Evolutionary conservation across 2,329 filamentous ascomycete genomes (phyloP).

Genomic region (Aureobasidium subglaciale): DNA sequence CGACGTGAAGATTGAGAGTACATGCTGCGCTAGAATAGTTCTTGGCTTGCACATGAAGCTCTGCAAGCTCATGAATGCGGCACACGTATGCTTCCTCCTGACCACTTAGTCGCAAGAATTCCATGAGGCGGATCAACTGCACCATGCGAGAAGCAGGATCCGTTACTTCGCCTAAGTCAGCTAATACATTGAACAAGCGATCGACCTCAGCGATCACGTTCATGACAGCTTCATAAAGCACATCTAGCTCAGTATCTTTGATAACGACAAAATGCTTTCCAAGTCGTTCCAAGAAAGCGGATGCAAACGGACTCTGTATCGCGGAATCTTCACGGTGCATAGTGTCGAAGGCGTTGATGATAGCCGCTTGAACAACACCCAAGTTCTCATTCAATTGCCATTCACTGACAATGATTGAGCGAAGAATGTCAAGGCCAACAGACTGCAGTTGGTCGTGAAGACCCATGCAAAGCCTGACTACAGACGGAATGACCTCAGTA

Average conservation of each 20-base stretch:
- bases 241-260: slow-evolving; percentile 59
- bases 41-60: slow-evolving; percentile 65
- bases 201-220: slow-evolving; percentile 79
- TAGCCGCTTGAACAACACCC: slow-evolving; percentile 85
- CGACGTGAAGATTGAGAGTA: slow-evolving; percentile 81
- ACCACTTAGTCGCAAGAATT: slow-evolving; percentile 92
- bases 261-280: slow-evolving; percentile 71
- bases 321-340: slow-evolving; percentile 61
- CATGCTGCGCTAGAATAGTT: slow-evolving; percentile 85
- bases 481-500: slow-evolving; percentile 79
- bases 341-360: slow-evolving; percentile 86
- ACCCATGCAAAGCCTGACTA: slow-evolving; percentile 89
- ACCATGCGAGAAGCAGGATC: slow-evolving; percentile 73
- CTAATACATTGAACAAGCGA: slow-evolving; percentile 83
- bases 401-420: slow-evolving; percentile 97
- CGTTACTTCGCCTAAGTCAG: slow-evolving; percentile 64
- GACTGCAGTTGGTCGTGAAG: slow-evolving; percentile 85
- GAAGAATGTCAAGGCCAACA: slow-evolving; percentile 86
- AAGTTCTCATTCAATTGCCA: slow-evolving; percentile 94
- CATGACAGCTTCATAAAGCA: slow-evolving; percentile 67
- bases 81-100: slow-evolving; percentile 95
- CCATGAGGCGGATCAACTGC: slow-evolving; percentile 85
- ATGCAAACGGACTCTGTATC: slow-evolving; percentile 2
- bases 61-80: slow-evolving; percentile 86
- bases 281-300: slow-evolving; percentile 69